Percentiles rank a stretch among this genome's conserved stretches.
Conservation (phyloP, 202 grass and related monocot genomes). For the Musa balbisiana region DNA sequence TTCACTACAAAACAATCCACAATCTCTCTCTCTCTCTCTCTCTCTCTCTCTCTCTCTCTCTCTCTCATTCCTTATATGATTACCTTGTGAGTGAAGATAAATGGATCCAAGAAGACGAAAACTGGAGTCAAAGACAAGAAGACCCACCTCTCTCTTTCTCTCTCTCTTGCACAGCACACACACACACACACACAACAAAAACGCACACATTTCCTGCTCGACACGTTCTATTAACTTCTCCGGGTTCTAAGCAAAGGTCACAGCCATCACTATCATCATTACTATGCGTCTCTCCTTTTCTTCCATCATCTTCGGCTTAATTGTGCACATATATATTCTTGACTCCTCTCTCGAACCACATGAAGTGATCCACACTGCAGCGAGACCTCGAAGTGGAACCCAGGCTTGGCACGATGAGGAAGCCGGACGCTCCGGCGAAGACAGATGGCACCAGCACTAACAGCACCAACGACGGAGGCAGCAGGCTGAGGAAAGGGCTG, state of each 20-base stretch:
- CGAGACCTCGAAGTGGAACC: slow-evolving; percentile 60
- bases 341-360: neutral
- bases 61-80: slow-evolving; percentile 39
- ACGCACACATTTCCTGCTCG: slow-evolving; percentile 21
- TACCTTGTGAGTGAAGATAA: slow-evolving; percentile 90
- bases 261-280: slow-evolving; percentile 66
- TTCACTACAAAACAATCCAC: slow-evolving; percentile 72
- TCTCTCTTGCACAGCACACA: too few relatives aligned
- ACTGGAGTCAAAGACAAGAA: slow-evolving; percentile 99
- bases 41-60: slow-evolving; percentile 42
- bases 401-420: slow-evolving; percentile 8
- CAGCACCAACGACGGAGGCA: too few relatives aligned
- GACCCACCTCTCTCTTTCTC: slow-evolving; percentile 14
- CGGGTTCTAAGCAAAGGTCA: slow-evolving; percentile 97
- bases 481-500: slow-evolving; percentile 79
- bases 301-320: slow-evolving; percentile 26
- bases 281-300: neutral
- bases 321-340: slow-evolving; percentile 29
- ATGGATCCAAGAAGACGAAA: slow-evolving; percentile 65
- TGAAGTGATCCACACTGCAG: neutral
- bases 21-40: slow-evolving; percentile 26
- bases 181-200: too few relatives aligned
- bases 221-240: slow-evolving; percentile 36
- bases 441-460: too few relatives aligned
- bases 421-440: neutral